phyloP scores from a whole-genome alignment of 208 protist genomes.

The Leishmania mexicana region DNA sequence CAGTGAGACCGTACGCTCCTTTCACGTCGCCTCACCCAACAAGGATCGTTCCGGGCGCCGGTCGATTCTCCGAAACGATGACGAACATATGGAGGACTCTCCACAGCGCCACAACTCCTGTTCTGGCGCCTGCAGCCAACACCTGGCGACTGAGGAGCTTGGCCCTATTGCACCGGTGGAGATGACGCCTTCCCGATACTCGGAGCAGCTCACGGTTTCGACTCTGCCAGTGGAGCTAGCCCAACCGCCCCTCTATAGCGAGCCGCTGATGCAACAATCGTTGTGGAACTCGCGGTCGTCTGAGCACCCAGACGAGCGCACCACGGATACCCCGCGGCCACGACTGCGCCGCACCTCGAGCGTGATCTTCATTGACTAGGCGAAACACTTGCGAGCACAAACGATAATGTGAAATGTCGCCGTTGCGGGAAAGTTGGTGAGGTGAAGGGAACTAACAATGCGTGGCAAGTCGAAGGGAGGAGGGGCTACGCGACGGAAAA shows the following conservation, averaged over 20 bases:
- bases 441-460: neutral
- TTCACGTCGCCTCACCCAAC: slow-evolving; percentile 13
- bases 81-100: neutral
- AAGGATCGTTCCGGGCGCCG: neutral
- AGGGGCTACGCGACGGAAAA: no score
- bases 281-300: neutral
- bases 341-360: slow-evolving; percentile 6
- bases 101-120: neutral
- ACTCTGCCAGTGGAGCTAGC: neutral
- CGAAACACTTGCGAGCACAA: no score
- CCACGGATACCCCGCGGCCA: neutral
- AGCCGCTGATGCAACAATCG: neutral
- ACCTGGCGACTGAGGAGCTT: neutral
- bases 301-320: neutral
- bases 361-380: slow-evolving; percentile 13
- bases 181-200: no score
- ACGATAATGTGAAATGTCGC: neutral
- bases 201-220: neutral
- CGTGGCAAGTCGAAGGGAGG: neutral
- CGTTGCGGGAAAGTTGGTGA: neutral
- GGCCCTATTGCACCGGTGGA: no score
- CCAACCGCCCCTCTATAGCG: neutral
- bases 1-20: slow-evolving; percentile 6
- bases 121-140: no score
- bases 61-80: neutral